Percentiles rank a stretch among this genome's conserved stretches.
Evolutionary conservation across 495 filamentous ascomycete genomes (phyloP).

Genomic region (Daldinia vernicosa): DNA sequence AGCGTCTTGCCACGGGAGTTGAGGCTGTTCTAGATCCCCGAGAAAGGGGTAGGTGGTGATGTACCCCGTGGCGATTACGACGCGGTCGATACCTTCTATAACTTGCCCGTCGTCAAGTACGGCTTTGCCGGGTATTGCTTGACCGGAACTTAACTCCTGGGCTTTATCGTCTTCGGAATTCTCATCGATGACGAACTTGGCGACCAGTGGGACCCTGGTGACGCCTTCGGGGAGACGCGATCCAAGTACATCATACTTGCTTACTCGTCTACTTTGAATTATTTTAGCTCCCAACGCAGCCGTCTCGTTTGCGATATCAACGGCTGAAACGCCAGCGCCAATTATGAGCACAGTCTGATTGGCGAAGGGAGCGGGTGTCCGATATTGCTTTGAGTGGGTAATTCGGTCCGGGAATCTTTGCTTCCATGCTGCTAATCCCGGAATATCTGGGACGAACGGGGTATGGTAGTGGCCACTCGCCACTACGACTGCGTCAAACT

Average conservation of each 20-base stretch:
- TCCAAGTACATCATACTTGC: slow-evolving; percentile 63
- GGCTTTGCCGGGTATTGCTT: slow-evolving; percentile 38
- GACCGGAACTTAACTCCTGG: slow-evolving; percentile 15
- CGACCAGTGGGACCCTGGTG: slow-evolving; percentile 61
- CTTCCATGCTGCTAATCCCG: slow-evolving; percentile 64
- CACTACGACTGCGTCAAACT: slow-evolving; percentile 66
- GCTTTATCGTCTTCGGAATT: slow-evolving; percentile 32
- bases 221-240: slow-evolving; percentile 59
- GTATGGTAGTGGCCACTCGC: slow-evolving; percentile 68
- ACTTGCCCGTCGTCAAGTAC: slow-evolving; percentile 51
- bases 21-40: slow-evolving; percentile 54
- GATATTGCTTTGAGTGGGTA: slow-evolving; percentile 69
- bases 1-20: slow-evolving; percentile 46
- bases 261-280: slow-evolving; percentile 68
- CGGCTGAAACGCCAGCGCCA: slow-evolving; percentile 67
- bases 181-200: slow-evolving; percentile 41
- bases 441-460: slow-evolving; percentile 64
- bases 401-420: slow-evolving; percentile 59
- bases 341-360: slow-evolving; percentile 66
- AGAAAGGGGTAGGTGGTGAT: slow-evolving; percentile 69
- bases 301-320: slow-evolving; percentile 68
- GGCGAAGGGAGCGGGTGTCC: slow-evolving; percentile 57
- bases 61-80: slow-evolving; percentile 73
- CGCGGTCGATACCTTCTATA: slow-evolving; percentile 61
- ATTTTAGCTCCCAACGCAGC: slow-evolving; percentile 57